Evolutionary conservation across 2,329 filamentous ascomycete genomes (phyloP).

Genomic region (Alternaria sp.): DNA sequence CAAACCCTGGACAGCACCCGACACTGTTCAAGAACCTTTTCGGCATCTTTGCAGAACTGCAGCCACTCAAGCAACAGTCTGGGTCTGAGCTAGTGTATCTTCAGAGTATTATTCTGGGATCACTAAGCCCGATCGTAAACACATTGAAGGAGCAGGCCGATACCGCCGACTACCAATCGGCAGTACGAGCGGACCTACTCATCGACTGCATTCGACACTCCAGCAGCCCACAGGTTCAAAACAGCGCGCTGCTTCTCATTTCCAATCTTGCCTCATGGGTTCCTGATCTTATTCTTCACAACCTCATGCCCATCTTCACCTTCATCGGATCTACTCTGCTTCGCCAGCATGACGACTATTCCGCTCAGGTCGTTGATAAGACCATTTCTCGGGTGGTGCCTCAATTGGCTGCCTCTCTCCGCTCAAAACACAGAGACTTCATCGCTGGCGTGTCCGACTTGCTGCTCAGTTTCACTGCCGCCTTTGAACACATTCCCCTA

Average conservation of each 20-base stretch:
- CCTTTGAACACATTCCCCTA: conserved; percentile 92
- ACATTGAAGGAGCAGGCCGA: conserved; percentile 64
- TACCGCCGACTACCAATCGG: conserved; percentile 75
- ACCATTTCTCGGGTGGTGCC: conserved; percentile 95
- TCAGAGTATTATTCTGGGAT: conserved; percentile 82
- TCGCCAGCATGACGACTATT: conserved; percentile 94
- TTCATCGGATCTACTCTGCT: conserved; percentile 95
- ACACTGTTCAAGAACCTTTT: conserved; percentile 82
- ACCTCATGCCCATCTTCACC: conserved; percentile 98
- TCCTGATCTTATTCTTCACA: conserved; percentile 91
- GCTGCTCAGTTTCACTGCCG: conserved; percentile 92
- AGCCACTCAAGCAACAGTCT: conserved; percentile 80
- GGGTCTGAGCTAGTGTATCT: conserved; percentile 90
- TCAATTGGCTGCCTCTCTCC: conserved; percentile 83
- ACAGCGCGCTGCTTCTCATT: conserved; percentile 85
- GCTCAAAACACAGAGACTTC: conserved; percentile 76
- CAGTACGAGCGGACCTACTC: conserved; percentile 85
- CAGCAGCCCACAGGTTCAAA: conserved; percentile 91
- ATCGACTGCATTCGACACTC: conserved; percentile 94
- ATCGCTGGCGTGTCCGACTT: conserved; percentile 86
- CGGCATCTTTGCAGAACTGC: conserved; percentile 82
- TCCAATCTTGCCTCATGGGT: conserved; percentile 85
- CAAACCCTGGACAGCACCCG: conserved; percentile 75
- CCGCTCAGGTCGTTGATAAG: conserved; percentile 90
- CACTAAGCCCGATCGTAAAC: conserved; percentile 83